Base-by-base conservation (phyloP, 1,284 basidiomycete genomes). In the Cystobasidium sp. region DNA sequence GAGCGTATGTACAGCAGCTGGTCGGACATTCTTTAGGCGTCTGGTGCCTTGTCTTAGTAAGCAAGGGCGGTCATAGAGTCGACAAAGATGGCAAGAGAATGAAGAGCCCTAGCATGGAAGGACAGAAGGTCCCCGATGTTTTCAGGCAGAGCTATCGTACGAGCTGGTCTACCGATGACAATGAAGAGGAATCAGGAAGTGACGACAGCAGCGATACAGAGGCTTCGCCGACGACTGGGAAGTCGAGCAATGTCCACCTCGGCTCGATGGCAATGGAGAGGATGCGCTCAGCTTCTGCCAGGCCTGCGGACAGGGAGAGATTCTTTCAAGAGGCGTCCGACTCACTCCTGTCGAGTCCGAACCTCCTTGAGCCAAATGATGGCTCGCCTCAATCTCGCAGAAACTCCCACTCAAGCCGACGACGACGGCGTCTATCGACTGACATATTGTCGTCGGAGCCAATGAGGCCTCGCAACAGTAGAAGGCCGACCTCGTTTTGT, bases 1-100 rank as follows among this genome's bases (percentile, higher is more conserved):
- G 95, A 0, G 87, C 90, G 6, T 88, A 92, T 64, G 86, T 87
- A 41, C 87, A 90, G 58, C 93, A 91, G 0, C 86, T 99, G 3
- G 85, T 88, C 0, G 96, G 94, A 0, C 95, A 97, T 82, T 89
- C 91, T 20, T 85, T 87, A 9, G 96, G 96, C 10, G 94, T 98
- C 0, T 98, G 96, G 96, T 91, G 92, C 16, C 87, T 98, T 10
- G 88, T 90, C 64, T 86, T 98, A 47, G 88, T 87, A 20, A 80
- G 81, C 12, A 80, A 81, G 31, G 80, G 79, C 6, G 81, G 80
- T 0, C 76, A 59, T 55, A 73, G 69, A 44, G 59, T 24, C 39
- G 74, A 71, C 72, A 76, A 66, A 39, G 62, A 77, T 46, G 56
- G 63, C 4, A 74, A 68, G 47, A 62, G 58, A 47, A 39, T 41